These are phyloP conservation scores for Linanthus parryae DNA, from an alignment of 148 eudicot species.

Conservation along the genomic window DNA sequence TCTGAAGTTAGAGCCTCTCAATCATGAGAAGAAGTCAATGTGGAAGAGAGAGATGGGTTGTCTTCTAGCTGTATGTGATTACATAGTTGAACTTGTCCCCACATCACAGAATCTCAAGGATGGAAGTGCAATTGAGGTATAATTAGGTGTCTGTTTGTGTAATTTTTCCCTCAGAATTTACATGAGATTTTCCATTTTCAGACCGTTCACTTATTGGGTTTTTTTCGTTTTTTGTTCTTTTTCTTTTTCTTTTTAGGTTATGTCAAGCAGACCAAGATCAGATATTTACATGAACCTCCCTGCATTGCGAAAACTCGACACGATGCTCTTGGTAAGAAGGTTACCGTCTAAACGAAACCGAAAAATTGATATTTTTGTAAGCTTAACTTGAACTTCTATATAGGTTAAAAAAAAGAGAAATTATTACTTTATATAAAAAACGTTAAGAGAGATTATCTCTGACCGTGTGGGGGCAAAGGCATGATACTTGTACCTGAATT, in stretches of 20 bases:
- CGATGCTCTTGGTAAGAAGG: slow-evolving; percentile 72
- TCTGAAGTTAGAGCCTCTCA: slow-evolving; percentile 76
- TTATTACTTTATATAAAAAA: no score
- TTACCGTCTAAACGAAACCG: background rate
- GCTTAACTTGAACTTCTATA: no score
- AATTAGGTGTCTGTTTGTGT: background rate
- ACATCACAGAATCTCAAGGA: slow-evolving; percentile 31
- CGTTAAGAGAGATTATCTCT: no score
- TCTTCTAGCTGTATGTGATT: slow-evolving; percentile 84
- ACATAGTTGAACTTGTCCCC: slow-evolving; percentile 62
- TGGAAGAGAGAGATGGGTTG: slow-evolving; percentile 98
- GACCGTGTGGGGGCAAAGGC: no score
- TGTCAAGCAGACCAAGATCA: slow-evolving; percentile 60
- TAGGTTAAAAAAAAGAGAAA: no score
- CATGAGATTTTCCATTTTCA: background rate
- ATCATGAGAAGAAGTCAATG: slow-evolving; percentile 72
- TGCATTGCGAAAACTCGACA: slow-evolving; percentile 77
- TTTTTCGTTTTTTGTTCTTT: no score
- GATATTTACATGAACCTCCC: slow-evolving; percentile 86
- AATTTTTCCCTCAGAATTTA: background rate
- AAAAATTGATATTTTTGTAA: no score
- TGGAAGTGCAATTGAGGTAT: slow-evolving; percentile 56
- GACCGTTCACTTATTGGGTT: background rate
- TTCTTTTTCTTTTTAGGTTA: slow-evolving; percentile 40
- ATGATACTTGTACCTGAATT: no score